These are phyloP conservation scores for Pseudogymnoascus destructans DNA, from an alignment of 2,329 filamentous ascomycete species.

Conservation along the genomic window DNA sequence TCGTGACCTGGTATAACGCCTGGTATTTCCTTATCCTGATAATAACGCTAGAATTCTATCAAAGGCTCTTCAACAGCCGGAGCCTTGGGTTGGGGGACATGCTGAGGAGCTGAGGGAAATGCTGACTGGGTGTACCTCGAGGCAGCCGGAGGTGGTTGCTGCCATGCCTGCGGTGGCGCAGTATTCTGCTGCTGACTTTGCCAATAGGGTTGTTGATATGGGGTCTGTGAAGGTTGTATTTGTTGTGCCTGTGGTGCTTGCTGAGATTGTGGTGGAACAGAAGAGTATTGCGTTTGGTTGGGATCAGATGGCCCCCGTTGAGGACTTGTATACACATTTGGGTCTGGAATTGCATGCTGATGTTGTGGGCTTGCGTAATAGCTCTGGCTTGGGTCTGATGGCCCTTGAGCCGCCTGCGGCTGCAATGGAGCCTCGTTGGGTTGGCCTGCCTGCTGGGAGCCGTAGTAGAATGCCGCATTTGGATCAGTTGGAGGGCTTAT, in stretches of 20 bases:
- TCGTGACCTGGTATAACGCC: conserved; percentile 6
- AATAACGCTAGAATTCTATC: conserved; percentile 51
- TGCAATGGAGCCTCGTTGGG: background rate
- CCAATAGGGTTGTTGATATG: conserved; percentile 35
- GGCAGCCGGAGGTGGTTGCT: conserved; percentile 29
- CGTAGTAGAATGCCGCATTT: conserved; percentile 46
- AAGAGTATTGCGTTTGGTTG: conserved; percentile 15
- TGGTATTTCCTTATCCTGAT: conserved; percentile 6
- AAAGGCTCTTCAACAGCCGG: conserved; percentile 60
- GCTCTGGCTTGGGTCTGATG: background rate
- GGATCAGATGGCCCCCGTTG: conserved; percentile 21
- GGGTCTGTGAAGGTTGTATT: conserved; percentile 14
- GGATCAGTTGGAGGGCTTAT: conserved; percentile 35
- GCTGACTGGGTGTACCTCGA: conserved; percentile 42
- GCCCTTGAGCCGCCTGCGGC: conserved; percentile 10
- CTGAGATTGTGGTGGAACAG: conserved; percentile 18
- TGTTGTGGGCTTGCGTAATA: conserved; percentile 5
- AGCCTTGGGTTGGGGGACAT: conserved; percentile 40
- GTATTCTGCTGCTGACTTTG: conserved; percentile 33
- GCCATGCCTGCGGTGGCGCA: conserved; percentile 31
- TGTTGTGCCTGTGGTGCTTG: conserved; percentile 18
- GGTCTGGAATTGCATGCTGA: conserved; percentile 9
- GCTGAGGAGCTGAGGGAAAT: conserved; percentile 53
- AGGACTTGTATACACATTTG: conserved; percentile 17
- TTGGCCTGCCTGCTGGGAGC: conserved; percentile 20